Evolutionary conservation across 768 basidiomycete species (phyloP), one percentile per base, ranked within the genome.

Genomic region (Paxillus ammoniavirescens): DNA sequence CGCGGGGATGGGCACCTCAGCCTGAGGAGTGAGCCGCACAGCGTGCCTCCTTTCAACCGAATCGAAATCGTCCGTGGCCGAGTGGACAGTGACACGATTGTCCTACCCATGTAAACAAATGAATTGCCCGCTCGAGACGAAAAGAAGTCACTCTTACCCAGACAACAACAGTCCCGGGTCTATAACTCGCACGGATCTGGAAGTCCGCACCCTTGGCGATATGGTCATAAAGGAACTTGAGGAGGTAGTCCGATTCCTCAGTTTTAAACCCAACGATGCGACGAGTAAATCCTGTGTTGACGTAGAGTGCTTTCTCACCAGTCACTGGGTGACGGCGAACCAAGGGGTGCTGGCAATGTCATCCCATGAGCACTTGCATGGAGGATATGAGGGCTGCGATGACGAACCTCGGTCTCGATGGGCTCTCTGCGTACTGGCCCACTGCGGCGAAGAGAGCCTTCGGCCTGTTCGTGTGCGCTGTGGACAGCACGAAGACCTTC

Each of bases 251-350:
- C 21, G 79, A 81, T 61, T 82, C 82, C 57, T 83, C 81, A 9
- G 70, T 42, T 54, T 78, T 79, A 71, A 73, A 81, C 5, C 82
- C 82, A 42, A 82, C 80, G 62, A 83, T 82, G 57, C 71, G 73
- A 30, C 68, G 66, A 3, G 81, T 81, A 72, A 82, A 82, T 30
- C 76, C 79, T 49, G 73, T 74, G 67, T 83, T 83, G 67, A 84
- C 70, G 61, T 80, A 82, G 17, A 85, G 70, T 1, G 79, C 79
- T 67, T 84, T 83, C 63, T 83, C 78, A n/a, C 82, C 82, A 0
- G 84, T 85, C 1, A 77, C 79, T 15, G 83, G 84, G 64, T 84
- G 83, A 13, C 73, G 68, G 53, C 83, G 78, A 53, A 84, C 82
- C 59, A 82, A 49, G 5, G 81, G 79, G 65, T 81, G 82, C 77